These are phyloP conservation scores for Calocybe gambosa DNA, from an alignment of 1,284 basidiomycete genomes.

Conservation along the genomic window DNA sequence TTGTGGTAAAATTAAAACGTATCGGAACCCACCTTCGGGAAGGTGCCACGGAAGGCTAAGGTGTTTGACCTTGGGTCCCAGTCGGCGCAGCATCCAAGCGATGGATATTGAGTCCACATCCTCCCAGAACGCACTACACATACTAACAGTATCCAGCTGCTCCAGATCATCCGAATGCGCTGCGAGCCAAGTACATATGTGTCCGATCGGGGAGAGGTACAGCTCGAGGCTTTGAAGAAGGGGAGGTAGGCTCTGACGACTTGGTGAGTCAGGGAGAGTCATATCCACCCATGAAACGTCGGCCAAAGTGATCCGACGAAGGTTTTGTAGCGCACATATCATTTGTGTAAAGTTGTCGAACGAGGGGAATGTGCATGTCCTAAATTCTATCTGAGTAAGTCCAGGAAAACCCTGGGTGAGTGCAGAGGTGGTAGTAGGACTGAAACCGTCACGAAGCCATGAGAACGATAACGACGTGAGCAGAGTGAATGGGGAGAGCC, in stretches of 20 bases:
- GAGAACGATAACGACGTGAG: slow-evolving; percentile 17
- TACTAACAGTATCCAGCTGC: slow-evolving; percentile 14
- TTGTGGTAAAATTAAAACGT: slow-evolving; percentile 4
- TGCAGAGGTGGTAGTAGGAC: slow-evolving; percentile 3
- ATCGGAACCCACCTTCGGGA: slow-evolving; percentile 18
- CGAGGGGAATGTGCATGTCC: slow-evolving; percentile 18
- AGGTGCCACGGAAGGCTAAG: slow-evolving; percentile 20
- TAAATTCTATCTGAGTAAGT: slow-evolving; percentile 18
- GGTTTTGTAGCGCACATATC: slow-evolving; percentile 16
- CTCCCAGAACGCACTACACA: slow-evolving; percentile 21
- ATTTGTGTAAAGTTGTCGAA: slow-evolving; percentile 14
- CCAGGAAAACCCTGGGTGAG: slow-evolving; percentile 14
- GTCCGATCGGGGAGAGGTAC: slow-evolving; percentile 18
- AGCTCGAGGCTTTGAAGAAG: slow-evolving; percentile 17
- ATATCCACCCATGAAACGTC: slow-evolving; percentile 19
- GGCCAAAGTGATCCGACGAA: slow-evolving; percentile 17
- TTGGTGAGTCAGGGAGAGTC: slow-evolving; percentile 4
- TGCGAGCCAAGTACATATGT: slow-evolving; percentile 20
- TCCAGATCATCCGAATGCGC: slow-evolving; percentile 11
- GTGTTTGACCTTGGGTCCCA: slow-evolving; percentile 19
- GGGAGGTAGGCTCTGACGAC: slow-evolving; percentile 10
- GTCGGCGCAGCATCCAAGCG: slow-evolving; percentile 18
- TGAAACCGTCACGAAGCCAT: slow-evolving; percentile 13
- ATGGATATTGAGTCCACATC: slow-evolving; percentile 18
- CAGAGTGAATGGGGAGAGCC: slow-evolving; percentile 13